These are phyloP conservation scores for Aspergillus hiratsukae DNA, from an alignment of 2,329 filamentous ascomycete genomes.

Conservation along the genomic window DNA sequence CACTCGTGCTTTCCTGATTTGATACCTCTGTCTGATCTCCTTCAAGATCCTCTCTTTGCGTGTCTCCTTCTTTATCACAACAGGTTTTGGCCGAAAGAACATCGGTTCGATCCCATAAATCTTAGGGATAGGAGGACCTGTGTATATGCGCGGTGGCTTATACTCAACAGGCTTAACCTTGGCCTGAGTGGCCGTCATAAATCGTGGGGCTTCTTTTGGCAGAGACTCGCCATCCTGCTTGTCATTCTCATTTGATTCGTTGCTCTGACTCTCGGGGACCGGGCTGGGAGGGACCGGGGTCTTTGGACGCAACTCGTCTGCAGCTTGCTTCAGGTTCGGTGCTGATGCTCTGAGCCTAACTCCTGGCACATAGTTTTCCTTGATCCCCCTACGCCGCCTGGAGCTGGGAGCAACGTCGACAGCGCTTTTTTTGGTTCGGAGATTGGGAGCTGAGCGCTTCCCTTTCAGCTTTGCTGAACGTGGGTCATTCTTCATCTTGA, in stretches of 20 bases:
- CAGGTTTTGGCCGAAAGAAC: background rate
- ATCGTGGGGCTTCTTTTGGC: background rate
- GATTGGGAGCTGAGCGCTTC: background rate
- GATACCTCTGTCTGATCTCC: background rate
- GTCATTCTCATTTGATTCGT: background rate
- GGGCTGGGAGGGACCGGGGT: background rate
- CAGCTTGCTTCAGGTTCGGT: background rate
- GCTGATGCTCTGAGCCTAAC: slow-evolving; percentile 1
- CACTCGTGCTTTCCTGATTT: background rate
- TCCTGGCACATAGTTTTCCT: background rate
- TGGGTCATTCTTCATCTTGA: background rate
- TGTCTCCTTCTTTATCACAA: background rate
- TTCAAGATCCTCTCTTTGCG: background rate
- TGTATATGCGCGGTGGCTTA: background rate
- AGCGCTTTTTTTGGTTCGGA: background rate
- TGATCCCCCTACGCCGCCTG: background rate
- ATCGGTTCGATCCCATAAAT: background rate
- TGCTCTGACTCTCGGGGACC: background rate
- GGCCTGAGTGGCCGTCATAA: slow-evolving; percentile 1
- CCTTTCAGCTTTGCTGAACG: background rate
- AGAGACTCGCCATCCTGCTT: background rate
- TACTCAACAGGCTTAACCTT: slow-evolving; percentile 2
- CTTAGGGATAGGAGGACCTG: slow-evolving; percentile 1
- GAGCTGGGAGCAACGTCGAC: background rate
- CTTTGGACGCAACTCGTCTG: background rate